phyloP scores from a whole-genome alignment of 2,329 filamentous ascomycete species.

The Emergomyces pasteurianus region DNA sequence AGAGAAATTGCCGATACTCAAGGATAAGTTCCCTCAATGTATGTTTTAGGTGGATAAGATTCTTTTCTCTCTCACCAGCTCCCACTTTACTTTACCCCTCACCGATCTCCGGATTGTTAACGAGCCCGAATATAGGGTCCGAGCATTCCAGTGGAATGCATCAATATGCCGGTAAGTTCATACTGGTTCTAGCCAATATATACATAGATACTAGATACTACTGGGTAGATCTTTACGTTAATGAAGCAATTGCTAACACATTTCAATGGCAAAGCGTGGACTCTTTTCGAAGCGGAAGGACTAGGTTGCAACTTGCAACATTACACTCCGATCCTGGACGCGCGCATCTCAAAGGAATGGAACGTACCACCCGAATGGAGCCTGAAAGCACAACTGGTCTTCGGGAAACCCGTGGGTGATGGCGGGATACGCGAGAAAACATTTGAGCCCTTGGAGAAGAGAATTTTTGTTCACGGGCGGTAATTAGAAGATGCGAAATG shows the following conservation, averaged over 20 bases:
- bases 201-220: too few species aligned
- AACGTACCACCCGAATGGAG: neutral
- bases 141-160: conserved; percentile 17
- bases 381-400: neutral
- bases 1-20: neutral
- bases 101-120: too few species aligned
- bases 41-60: neutral
- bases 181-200: too few species aligned
- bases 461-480: neutral
- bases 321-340: conserved; percentile 70
- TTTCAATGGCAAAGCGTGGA: conserved; percentile 43
- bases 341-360: conserved; percentile 50
- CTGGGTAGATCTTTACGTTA: too few species aligned
- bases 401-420: neutral
- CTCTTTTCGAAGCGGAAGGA: conserved; percentile 64
- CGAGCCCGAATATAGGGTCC: neutral
- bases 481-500: conserved; percentile 37
- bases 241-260: too few species aligned
- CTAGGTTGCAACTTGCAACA: conserved; percentile 76
- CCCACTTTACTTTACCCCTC: too few species aligned
- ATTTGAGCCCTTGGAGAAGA: neutral
- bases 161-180: conserved; percentile 41
- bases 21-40: neutral
- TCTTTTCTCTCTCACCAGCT: neutral
- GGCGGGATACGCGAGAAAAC: neutral